Conservation (phyloP, 176 grass and related monocot species). For the Paspalum notatum region DNA sequence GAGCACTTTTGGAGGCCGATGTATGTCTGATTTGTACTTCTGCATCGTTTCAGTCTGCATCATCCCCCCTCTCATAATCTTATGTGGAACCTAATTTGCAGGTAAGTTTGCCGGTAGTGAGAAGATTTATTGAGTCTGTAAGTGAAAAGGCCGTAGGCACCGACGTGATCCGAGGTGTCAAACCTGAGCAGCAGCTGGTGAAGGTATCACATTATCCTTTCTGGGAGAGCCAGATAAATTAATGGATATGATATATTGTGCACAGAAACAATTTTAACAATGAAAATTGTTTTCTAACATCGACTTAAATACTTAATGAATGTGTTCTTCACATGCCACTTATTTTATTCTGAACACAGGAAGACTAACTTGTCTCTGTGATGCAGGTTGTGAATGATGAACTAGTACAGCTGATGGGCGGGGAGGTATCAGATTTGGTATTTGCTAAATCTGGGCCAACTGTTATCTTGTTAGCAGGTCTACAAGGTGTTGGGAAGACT, state of each 20-base stretch:
- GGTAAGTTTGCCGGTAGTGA: slow-evolving; percentile 90
- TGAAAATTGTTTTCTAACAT: not conserved
- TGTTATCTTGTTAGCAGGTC: slow-evolving; percentile 79
- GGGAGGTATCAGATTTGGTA: slow-evolving; percentile 85
- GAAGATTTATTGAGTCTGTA: slow-evolving; percentile 84
- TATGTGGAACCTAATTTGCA: slow-evolving; percentile 33
- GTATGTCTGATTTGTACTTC: slow-evolving; percentile 52
- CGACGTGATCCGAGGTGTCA: slow-evolving; percentile 77
- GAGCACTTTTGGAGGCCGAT: slow-evolving; percentile 96
- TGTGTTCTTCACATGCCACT: not conserved
- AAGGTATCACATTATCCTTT: slow-evolving; percentile 60
- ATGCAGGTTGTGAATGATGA: slow-evolving; percentile 89
- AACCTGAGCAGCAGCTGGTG: slow-evolving; percentile 90
- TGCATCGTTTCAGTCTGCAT: not conserved
- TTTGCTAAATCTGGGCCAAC: slow-evolving; percentile 80
- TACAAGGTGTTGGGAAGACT: slow-evolving; percentile 98
- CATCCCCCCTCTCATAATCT: not conserved
- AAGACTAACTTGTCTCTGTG: slow-evolving; percentile 6
- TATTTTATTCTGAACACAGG: not conserved
- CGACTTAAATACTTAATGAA: not conserved
- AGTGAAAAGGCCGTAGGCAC: slow-evolving; percentile 80
- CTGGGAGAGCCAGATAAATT: not conserved
- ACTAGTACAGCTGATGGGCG: slow-evolving; percentile 92
- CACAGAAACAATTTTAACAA: slow-evolving; percentile 6
- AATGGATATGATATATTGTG: slow-evolving; percentile 3